Evolutionary conservation across 768 basidiomycete genomes (phyloP), one percentile per base, ranked within the genome.

Genomic region (Leucosporidium creatinivorum): DNA sequence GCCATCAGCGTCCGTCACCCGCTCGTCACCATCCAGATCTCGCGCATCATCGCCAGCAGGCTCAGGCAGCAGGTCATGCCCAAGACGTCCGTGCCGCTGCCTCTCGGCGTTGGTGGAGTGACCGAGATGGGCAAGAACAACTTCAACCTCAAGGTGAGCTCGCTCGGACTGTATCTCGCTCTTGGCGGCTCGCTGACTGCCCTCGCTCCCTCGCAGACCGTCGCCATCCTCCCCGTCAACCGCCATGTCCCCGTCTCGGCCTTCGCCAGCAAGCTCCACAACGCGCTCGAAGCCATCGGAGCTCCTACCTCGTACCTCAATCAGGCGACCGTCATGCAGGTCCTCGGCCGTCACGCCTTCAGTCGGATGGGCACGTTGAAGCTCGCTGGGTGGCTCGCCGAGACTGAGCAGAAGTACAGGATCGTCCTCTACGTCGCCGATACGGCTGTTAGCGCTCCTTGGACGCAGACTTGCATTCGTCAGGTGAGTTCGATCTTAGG

Each of bases 391-490:
- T 97, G 96, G 96, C 81, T 99, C 10, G 91, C 94, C 21, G 93
- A 98, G 78, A 80, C 79, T 76, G 93, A 97, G 77, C 91, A 97
- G 79, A 85, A 89, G 75, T 96, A 88, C 76, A 84, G 91, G 33
- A 96, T 86, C 4, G 93, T 98, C 0, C 83, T 99, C 21, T 98
- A 98, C 76, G 91, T 99, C 39, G 94, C 90, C 10, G 93, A 99
- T 78, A 92, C 94, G 0, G 87, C 93, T 0, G 92, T 94, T 47
- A 89, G 85, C 65, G 93, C 91, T 66, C 89, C 91, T 25, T 99
- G 96, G 96, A 98, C 94, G 36, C 89, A 97, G 78, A 98, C 93
- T 1, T 98, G 93, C 77, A 93, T 99, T 69, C 85, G 92, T 30
- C 94, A 97, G 82, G 89, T 89, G 65, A 57, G 82, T 61, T 9